Evolutionary conservation across 1,139 yeast genomes (phyloP).

Genomic region (Pichia sp.): DNA sequence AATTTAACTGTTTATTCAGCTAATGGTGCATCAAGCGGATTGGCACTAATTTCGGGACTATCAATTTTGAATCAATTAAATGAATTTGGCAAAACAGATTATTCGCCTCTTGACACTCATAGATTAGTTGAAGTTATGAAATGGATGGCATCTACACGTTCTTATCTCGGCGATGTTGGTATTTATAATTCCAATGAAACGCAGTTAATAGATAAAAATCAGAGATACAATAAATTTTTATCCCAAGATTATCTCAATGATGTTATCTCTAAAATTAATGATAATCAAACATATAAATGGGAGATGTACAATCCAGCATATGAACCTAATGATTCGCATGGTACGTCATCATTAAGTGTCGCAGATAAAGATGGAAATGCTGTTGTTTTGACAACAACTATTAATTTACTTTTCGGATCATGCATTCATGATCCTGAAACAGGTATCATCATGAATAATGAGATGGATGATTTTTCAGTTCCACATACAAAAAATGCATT

Average conservation of each 20-base stretch:
- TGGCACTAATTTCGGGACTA: conserved; percentile 72
- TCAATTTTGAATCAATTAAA: conserved; percentile 39
- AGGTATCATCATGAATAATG: conserved; percentile 78
- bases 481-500: conserved; percentile 68
- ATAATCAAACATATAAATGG: conserved; percentile 57
- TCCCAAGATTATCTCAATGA: conserved; percentile 48
- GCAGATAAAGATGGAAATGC: conserved; percentile 64
- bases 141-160: conserved; percentile 84
- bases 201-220: conserved; percentile 17
- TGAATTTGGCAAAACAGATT: conserved; percentile 35
- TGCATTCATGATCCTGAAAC: conserved; percentile 73
- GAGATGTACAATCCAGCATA: conserved; percentile 70
- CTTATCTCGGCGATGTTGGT: conserved; percentile 68
- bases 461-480: conserved; percentile 91
- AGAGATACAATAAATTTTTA: conserved; percentile 32
- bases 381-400: conserved; percentile 82
- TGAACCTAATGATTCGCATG: conserved; percentile 71
- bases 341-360: conserved; percentile 81
- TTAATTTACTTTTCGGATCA: conserved; percentile 82
- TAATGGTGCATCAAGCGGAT: conserved; percentile 79
- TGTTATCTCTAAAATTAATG: conserved; percentile 44
- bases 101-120: conserved; percentile 49
- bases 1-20: conserved; percentile 54
- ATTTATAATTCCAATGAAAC: conserved; percentile 28
- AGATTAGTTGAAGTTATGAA: conserved; percentile 81